Evolutionary conservation across 345 rosid genomes (phyloP), one percentile per base, ranked within the genome.

Genomic region (Populus davidiana): DNA sequence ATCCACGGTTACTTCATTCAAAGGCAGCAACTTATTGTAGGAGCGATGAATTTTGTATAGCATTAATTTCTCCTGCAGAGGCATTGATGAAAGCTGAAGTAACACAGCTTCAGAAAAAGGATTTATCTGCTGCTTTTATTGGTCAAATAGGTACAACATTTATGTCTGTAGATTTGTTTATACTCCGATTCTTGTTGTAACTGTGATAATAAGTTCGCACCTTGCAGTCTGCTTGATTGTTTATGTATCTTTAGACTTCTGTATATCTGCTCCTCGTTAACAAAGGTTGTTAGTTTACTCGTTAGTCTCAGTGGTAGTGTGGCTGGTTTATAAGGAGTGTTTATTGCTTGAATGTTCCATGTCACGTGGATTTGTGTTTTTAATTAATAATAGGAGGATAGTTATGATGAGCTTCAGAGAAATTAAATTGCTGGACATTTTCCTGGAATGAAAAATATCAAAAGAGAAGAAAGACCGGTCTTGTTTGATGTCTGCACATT

Each of bases 171-270:
- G 77, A 74, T 75, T 81, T 76, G 67, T 66, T 69, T 18, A 66
- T 77, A 47, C 73, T 76, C 31, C 9, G 17, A 85, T 80, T 74
- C 77, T 76, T 85, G 33, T 74, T 76, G 74, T 75, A 79, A 75
- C 72, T 65, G 41, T 80, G 80, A 81, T 80, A 54, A 79, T 75
- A 82, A 62, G 81, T 61, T 54, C 75, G 76, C 80, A 50, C 41
- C 63, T 36, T 59, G 64, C 29, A 23, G 64, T 59, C 65, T 70
- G 50, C 44, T 64, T 70, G 50, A 64, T 8, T 76, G 70, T 54
- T 52, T 76, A 62, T 70, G 77, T 56, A 75, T 56, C 66, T 63
- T 75, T 61, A 43, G 78, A 39, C 61, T 74, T 79, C 59, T 82
- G 84, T 86, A 79, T 73, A 71, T 76, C 69, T 72, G 63, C 77